Evolutionary conservation across 441 rosid species (phyloP).

Genomic region (Gossypium davidsonii): DNA sequence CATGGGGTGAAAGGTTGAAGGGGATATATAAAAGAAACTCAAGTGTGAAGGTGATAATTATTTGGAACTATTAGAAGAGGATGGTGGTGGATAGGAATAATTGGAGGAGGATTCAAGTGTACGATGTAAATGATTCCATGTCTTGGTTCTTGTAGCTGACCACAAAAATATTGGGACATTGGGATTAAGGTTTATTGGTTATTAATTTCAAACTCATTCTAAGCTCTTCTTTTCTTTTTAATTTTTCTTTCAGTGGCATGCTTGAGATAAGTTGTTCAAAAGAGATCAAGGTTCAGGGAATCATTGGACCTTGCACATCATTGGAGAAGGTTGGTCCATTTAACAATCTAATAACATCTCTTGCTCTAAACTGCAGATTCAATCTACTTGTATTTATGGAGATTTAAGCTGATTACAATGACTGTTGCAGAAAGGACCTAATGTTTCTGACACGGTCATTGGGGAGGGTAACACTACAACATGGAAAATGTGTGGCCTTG

Average conservation of each 20-base stretch:
- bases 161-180: not conserved
- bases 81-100: not conserved
- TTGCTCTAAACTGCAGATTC: not conserved
- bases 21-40: too few relatives aligned
- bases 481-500: slow-evolving; percentile 99
- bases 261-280: slow-evolving; percentile 90
- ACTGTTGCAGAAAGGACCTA: slow-evolving; percentile 88
- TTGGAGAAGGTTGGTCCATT: slow-evolving; percentile 70
- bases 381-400: slow-evolving; percentile 4
- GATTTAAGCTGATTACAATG: slow-evolving; percentile 18
- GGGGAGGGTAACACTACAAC: slow-evolving; percentile 91
- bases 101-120: not conserved
- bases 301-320: slow-evolving; percentile 91
- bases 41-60: not conserved
- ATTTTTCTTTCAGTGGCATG: slow-evolving; percentile 49
- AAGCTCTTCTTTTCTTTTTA: not conserved
- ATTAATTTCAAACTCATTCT: not conserved
- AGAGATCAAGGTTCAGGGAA: slow-evolving; percentile 91
- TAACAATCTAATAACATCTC: slow-evolving; percentile 5
- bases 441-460: slow-evolving; percentile 73
- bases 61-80: not conserved
- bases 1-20: too few relatives aligned
- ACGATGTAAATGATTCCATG: not conserved
- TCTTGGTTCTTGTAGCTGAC: not conserved
- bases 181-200: not conserved